Base-by-base conservation (phyloP, 2,329 filamentous ascomycete genomes). In the Monilinia aucupariae region DNA sequence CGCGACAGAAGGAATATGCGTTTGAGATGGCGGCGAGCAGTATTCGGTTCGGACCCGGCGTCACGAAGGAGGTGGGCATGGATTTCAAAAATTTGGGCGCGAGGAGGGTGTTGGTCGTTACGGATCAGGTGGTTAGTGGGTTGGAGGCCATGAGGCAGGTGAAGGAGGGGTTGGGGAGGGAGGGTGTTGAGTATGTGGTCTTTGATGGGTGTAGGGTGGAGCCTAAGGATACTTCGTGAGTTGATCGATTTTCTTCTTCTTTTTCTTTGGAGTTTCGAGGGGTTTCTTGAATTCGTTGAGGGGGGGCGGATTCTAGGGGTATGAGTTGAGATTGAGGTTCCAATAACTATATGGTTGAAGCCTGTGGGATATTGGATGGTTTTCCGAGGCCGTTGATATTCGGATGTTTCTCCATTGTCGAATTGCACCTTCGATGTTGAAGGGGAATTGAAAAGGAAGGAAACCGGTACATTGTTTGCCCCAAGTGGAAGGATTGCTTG, bases 11-110 rank as follows among this genome's bases (percentile, higher is more conserved):
- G 75, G 94, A 99, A 75, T 99, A 99, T 78, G 94, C 94, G 17
- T 99, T 99, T 74, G 94, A 99, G 76, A 96, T 99, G 93, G 94
- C 94, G 0, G 92, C 94, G 1, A 96, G 91, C 1, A 91, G 89
- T 34, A 97, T 99, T 72, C 86, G 94, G 15, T 99, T 97, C 71
- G 94, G 94, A 0, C 91, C 91, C 0, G 94, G 94, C 7, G 90
- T 89, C 63, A 99, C 94, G 30, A 91, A 91, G 76, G 94, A 99
- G 76, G 92, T 99, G 25, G 94, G 94, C 68, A 97, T 97, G 94
- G 94, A 99, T 76, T 87, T 97, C 69, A 88, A 86, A 77, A 97
- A 99, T 74, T 82, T 99, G 81, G 89, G 90, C 17, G 87, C 89
- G 8, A 89, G 91, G 79, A 87, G 86, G 51, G 93, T 99, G 64